Evolutionary conservation across 129 eudicot species (phyloP).

Genomic region (Flaveria brownii): DNA sequence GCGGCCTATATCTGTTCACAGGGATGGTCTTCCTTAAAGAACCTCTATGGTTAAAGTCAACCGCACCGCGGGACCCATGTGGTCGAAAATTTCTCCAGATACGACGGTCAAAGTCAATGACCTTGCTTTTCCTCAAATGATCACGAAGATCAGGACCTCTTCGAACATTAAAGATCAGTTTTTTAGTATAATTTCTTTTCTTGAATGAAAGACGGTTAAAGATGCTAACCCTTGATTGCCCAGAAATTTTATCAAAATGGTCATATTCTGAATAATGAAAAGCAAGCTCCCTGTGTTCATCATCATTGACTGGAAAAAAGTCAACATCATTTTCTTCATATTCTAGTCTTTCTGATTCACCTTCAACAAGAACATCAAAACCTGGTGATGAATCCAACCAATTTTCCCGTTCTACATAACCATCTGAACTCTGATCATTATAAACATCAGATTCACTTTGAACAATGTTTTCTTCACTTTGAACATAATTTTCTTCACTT

Average conservation of each 20-base stretch:
- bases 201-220: slow-evolving; percentile 29
- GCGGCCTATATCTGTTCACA: slow-evolving; percentile 25
- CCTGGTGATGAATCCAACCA: slow-evolving; percentile 50
- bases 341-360: slow-evolving; percentile 31
- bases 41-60: slow-evolving; percentile 27
- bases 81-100: slow-evolving; percentile 30
- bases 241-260: slow-evolving; percentile 26
- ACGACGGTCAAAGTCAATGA: slow-evolving; percentile 23
- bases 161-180: slow-evolving; percentile 18
- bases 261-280: slow-evolving; percentile 15
- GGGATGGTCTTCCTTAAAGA: slow-evolving; percentile 26
- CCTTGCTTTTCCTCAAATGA: slow-evolving; percentile 41
- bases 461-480: neutral
- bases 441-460: slow-evolving; percentile 26
- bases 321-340: slow-evolving; percentile 40
- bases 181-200: slow-evolving; percentile 36
- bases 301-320: slow-evolving; percentile 29
- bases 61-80: slow-evolving; percentile 12
- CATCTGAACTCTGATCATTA: slow-evolving; percentile 45
- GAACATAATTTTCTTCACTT: slow-evolving; percentile 19
- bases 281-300: slow-evolving; percentile 33
- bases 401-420: slow-evolving; percentile 41
- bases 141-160: slow-evolving; percentile 54
- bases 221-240: slow-evolving; percentile 35
- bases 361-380: slow-evolving; percentile 63